Base-by-base conservation (phyloP, 768 basidiomycete species). In the Lyophyllum atratum region DNA sequence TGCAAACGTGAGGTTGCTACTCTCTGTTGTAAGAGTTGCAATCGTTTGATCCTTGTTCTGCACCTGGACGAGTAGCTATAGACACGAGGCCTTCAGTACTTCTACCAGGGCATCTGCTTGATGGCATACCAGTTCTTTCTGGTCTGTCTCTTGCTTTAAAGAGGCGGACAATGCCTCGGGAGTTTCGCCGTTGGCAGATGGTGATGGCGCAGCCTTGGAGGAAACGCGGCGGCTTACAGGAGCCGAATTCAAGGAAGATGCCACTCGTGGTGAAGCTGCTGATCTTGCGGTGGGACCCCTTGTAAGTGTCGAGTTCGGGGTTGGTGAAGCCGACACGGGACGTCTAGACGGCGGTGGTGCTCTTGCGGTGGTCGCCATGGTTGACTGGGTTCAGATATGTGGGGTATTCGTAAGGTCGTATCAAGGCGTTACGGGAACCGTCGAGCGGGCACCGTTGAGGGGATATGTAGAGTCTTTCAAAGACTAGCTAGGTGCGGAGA, bases 1-100 rank as follows among this genome's bases (percentile, higher is more conserved):
- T 24, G 89, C 77, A 24, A 88, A 86, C 24, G 80, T 76, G 40
- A 93, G 73, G 61, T 74, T 82, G 63, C 77, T 76, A 72, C 89
- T 92, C 65, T 93, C 90, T 52, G 75, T 69, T 11, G 82, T 76
- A 59, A 92, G 80, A 61, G 70, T 72, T 17, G 78, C 60, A 51
- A 94, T 84, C 14, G 83, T 78, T 68, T 87, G 84, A 28, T 93
- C 90, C 69, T 90, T 93, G 69, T 89, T 82, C 70, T 93, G 90
- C 25, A 93, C 61, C 63, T 88, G 85, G 10, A 92, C 74, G 52
- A 92, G 79, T 61, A 93, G 84, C 92, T 93, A 52, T 50, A 42
- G 51, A 49, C 54, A 49, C 34, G 22, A 59, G 45, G 45, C 55
- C 53, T 40, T 54, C 33, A 46, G 45, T 51, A 49, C 46, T 34